Evolutionary conservation across 257 asterid genomes (phyloP), one percentile per base, ranked within the genome.

Genomic region (Primulina huaijiensis): DNA sequence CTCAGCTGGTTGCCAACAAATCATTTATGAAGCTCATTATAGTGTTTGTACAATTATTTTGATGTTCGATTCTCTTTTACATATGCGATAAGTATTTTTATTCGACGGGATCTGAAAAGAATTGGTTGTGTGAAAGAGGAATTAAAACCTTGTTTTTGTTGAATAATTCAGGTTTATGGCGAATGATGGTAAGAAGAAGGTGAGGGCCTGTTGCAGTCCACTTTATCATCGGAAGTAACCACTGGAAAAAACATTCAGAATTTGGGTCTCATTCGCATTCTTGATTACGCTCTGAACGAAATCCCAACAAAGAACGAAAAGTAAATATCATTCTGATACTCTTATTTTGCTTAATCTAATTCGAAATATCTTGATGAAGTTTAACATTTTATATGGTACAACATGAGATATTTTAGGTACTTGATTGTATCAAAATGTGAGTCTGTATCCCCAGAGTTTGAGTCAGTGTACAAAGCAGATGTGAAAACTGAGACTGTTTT

Each of bases 171-270:
- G 99, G 95, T 91, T 91, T 67, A 70, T 71, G 56, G 97, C 89
- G 10, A 91, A 68, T 67, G 99, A 94, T 79, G 99, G 99, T 25
- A 89, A 84, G 76, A 69, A 27, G 93, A 91, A 86, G 82, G 75
- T 91, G 53, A 83, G 73, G 70, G 90, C 88, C 62, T 85, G 59
- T 66, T 94, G 68, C 96, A 81, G 60, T n/a, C n/a, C n/a, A n/a
- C n/a, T n/a, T n/a, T n/a, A n/a, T n/a, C n/a, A n/a, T n/a, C n/a
- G n/a, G n/a, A n/a, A n/a, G n/a, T n/a, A n/a, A n/a, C n/a, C n/a
- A n/a, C n/a, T n/a, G n/a, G n/a, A n/a, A n/a, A n/a, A n/a, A n/a
- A n/a, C n/a, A n/a, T n/a, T n/a, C n/a, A n/a, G n/a, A n/a, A n/a
- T n/a, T n/a, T n/a, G n/a, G n/a, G n/a, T n/a, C n/a, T n/a, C n/a